phyloP scores from a whole-genome alignment of 2,329 filamentous ascomycete genomes.

The Fusarium sp. region DNA sequence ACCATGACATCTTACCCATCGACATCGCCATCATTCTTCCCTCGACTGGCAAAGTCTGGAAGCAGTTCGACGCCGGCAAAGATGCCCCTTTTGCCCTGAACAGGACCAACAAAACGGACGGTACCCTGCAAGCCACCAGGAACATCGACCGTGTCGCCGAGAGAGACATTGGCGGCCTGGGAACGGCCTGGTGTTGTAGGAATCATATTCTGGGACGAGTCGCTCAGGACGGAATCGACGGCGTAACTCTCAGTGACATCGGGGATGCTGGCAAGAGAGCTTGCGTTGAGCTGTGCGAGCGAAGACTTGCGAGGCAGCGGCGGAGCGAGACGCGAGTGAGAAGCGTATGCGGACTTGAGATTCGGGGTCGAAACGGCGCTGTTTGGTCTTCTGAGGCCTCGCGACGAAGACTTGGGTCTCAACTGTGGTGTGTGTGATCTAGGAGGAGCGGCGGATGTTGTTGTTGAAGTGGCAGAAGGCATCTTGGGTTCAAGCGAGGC shows the following conservation, averaged over 20 bases:
- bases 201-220: slow-evolving; percentile 57
- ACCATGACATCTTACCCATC: slow-evolving; percentile 75
- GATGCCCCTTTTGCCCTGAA: slow-evolving; percentile 88
- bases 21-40: slow-evolving; percentile 97
- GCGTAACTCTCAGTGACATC: slow-evolving; percentile 75
- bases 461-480: slow-evolving; percentile 44
- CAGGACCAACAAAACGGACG: slow-evolving; percentile 88
- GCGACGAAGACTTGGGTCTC: slow-evolving; percentile 44
- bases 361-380: slow-evolving; percentile 70
- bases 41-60: slow-evolving; percentile 81
- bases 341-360: slow-evolving; percentile 64
- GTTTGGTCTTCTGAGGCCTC: slow-evolving; percentile 59
- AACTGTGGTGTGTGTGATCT: slow-evolving; percentile 36
- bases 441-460: slow-evolving; percentile 35
- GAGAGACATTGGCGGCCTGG: slow-evolving; percentile 67
- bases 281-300: slow-evolving; percentile 74
- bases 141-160: slow-evolving; percentile 90
- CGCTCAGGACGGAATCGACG: slow-evolving; percentile 63
- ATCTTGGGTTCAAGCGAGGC: slow-evolving; percentile 41
- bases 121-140: slow-evolving; percentile 92
- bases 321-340: slow-evolving; percentile 61
- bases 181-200: slow-evolving; percentile 67
- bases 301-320: slow-evolving; percentile 77
- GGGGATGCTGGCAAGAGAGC: slow-evolving; percentile 73
- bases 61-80: slow-evolving; percentile 95